Percentiles rank a stretch among this genome's conserved stretches.
Evolutionary conservation across 2,329 filamentous ascomycete genomes (phyloP).

Genomic region (Penicillium hordei): DNA sequence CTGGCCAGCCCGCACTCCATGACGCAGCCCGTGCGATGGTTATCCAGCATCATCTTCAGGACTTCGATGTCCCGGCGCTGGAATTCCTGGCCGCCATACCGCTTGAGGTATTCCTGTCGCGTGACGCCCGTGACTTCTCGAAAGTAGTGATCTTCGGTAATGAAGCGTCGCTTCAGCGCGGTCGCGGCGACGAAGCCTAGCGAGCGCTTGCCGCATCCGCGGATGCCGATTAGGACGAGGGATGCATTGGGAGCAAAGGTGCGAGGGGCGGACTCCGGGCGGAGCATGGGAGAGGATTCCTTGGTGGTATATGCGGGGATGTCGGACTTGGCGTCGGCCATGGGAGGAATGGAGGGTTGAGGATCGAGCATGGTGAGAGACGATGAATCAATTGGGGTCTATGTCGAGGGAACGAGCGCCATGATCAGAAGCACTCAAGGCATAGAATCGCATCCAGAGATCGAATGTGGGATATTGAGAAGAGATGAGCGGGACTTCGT

Average conservation of each 20-base stretch:
- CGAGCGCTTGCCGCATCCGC: constrained; percentile 47
- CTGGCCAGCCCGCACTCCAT: constrained; percentile 47
- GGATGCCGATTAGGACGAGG: constrained; percentile 44
- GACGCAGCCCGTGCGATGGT: constrained; percentile 44
- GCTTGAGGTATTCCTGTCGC: constrained; percentile 44
- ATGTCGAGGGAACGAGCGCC: constrained; percentile 4
- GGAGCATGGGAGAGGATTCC: not conserved
- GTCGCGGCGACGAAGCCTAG: constrained; percentile 46
- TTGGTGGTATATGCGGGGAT: not conserved
- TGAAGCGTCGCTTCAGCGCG: constrained; percentile 44
- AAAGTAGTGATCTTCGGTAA: constrained; percentile 48
- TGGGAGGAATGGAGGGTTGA: not conserved
- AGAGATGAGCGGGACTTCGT: not conserved
- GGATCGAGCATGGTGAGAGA: not conserved
- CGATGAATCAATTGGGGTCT: not conserved
- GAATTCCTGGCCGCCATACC: constrained; percentile 43
- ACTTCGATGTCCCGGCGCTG: constrained; percentile 45
- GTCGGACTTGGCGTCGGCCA: not conserved
- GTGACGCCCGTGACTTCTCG: constrained; percentile 43
- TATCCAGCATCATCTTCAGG: constrained; percentile 46
- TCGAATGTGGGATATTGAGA: not conserved
- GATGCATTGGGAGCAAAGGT: constrained; percentile 42
- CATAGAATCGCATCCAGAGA: not conserved
- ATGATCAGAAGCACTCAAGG: constrained; percentile 2
- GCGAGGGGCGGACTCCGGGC: constrained; percentile 16